A percentile compares a stretch with the other conserved stretches of the same genome.
Conservation (phyloP, 371 early-diverging fungal genomes). For the Globomyces sp. region DNA sequence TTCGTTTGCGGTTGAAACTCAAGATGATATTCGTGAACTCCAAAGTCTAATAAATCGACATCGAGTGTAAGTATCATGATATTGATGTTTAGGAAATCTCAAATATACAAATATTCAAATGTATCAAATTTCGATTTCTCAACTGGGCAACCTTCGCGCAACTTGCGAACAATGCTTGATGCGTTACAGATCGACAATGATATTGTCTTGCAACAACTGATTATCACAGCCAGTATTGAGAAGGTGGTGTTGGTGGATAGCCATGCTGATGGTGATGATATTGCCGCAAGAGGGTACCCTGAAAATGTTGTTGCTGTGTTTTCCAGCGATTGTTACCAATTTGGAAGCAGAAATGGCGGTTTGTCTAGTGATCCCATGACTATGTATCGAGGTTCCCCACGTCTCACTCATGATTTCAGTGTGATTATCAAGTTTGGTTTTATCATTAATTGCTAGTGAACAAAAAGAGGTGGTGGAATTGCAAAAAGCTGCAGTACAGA, state of each 20-base stretch:
- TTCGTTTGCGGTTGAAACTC: conserved; percentile 73
- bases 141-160: conserved; percentile 65
- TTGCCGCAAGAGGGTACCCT: conserved; percentile 63
- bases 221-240: conserved; percentile 74
- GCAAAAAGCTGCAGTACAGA: not conserved
- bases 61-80: conserved; percentile 10
- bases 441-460: not conserved
- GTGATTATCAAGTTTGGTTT: conserved; percentile 41
- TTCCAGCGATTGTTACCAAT: conserved; percentile 60
- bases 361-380: conserved; percentile 45
- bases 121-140: conserved; percentile 62
- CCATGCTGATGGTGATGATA: conserved; percentile 67
- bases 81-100: conserved; percentile 4
- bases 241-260: conserved; percentile 69
- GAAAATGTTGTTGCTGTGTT: conserved; percentile 68
- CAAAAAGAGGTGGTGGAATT: not conserved
- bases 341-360: conserved; percentile 63
- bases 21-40: conserved; percentile 63
- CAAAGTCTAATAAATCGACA: conserved; percentile 7
- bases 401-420: conserved; percentile 50
- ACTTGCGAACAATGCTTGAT: conserved; percentile 66
- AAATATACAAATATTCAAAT: conserved; percentile 14
- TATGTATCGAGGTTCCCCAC: conserved; percentile 40
- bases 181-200: conserved; percentile 60
- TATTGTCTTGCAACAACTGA: conserved; percentile 74